phyloP scores from a whole-genome alignment of 2,329 filamentous ascomycete genomes.

The Cadophora malorum region DNA sequence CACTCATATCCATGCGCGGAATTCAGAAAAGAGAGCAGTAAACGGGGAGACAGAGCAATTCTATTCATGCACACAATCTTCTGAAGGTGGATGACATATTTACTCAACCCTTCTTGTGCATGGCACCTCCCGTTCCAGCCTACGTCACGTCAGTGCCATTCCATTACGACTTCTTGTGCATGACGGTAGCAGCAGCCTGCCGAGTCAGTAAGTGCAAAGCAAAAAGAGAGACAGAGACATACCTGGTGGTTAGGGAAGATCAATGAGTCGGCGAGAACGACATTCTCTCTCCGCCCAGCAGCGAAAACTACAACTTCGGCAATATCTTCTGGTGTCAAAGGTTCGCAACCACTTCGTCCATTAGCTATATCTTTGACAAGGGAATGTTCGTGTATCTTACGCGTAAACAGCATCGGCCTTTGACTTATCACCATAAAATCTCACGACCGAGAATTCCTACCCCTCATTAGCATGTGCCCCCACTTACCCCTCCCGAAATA shows the following conservation, averaged over 20 bases:
- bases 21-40: not conserved
- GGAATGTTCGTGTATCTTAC: conserved; percentile 54
- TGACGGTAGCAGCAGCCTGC: conserved; percentile 50
- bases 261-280: conserved; percentile 86
- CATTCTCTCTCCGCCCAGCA: conserved; percentile 84
- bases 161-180: conserved; percentile 50
- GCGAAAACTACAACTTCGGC: conserved; percentile 90
- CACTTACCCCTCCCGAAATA: not conserved
- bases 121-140: conserved; percentile 44
- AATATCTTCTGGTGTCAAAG: conserved; percentile 87
- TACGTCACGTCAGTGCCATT: conserved; percentile 34
- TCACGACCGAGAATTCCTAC: conserved; percentile 84
- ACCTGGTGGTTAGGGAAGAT: conserved; percentile 92
- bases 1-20: not conserved
- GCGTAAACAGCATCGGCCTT: conserved; percentile 92
- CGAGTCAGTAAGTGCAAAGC: conserved; percentile 42
- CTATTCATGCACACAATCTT: conserved; percentile 3
- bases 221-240: conserved; percentile 43
- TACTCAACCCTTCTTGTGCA: conserved; percentile 39
- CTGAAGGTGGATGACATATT: not conserved
- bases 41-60: not conserved
- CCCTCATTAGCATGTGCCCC: conserved; percentile 8
- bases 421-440: conserved; percentile 85
- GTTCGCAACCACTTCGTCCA: conserved; percentile 69
- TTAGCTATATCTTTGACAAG: not conserved